Conservation (phyloP, 1,139 yeast species). For the Meyerozyma guilliermondii region DNA sequence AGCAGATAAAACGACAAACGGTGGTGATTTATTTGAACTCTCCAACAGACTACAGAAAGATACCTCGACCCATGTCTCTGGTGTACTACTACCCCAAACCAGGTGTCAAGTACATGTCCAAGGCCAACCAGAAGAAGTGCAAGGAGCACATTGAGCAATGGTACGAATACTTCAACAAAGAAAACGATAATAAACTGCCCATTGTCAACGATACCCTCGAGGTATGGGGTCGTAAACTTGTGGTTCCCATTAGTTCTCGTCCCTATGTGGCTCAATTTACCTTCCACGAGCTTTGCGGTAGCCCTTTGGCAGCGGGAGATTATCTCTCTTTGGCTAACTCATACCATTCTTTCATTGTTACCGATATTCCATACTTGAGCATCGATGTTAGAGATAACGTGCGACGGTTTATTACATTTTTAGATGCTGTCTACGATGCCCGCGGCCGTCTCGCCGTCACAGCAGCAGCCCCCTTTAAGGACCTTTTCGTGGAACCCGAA, state of each 20-base stretch:
- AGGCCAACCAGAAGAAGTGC: slow-evolving; percentile 48
- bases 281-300: slow-evolving; percentile 79
- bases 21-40: slow-evolving; percentile 78
- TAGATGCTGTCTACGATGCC: slow-evolving; percentile 92
- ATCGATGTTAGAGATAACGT: slow-evolving; percentile 76
- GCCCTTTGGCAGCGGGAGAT: slow-evolving; percentile 93
- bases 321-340: slow-evolving; percentile 77
- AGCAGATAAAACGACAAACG: slow-evolving; percentile 66
- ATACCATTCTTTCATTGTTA: slow-evolving; percentile 73
- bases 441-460: slow-evolving; percentile 87
- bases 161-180: slow-evolving; percentile 71
- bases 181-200: slow-evolving; percentile 32
- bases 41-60: slow-evolving; percentile 89
- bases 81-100: slow-evolving; percentile 77
- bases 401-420: slow-evolving; percentile 84
- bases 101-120: slow-evolving; percentile 50
- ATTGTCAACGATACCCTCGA: slow-evolving; percentile 34
- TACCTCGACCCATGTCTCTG: slow-evolving; percentile 76
- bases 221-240: slow-evolving; percentile 86
- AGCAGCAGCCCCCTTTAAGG: slow-evolving; percentile 77
- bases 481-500: slow-evolving; percentile 82
- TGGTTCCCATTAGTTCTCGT: slow-evolving; percentile 71
- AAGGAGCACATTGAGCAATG: slow-evolving; percentile 65
- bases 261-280: slow-evolving; percentile 86
- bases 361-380: slow-evolving; percentile 86